Evolutionary conservation across 2,329 filamentous ascomycete species (phyloP).

Genomic region (Sporothrix mexicana): DNA sequence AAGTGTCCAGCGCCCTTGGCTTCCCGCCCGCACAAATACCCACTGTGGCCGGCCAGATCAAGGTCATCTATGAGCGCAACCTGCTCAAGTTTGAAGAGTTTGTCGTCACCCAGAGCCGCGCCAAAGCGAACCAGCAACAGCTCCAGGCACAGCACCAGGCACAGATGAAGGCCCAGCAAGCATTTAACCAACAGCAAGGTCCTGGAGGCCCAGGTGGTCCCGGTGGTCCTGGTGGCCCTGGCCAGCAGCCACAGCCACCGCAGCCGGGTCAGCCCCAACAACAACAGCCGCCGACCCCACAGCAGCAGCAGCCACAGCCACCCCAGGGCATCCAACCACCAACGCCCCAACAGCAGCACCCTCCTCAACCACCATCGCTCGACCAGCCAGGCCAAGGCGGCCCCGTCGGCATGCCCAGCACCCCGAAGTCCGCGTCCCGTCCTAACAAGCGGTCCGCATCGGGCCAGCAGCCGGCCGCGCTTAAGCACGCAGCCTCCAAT

Average conservation of each 20-base stretch:
- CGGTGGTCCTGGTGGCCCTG: not conserved
- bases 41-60: constrained; percentile 71
- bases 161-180: constrained; percentile 49
- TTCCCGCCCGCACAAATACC: constrained; percentile 68
- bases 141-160: constrained; percentile 50
- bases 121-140: constrained; percentile 59
- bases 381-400: constrained; percentile 31
- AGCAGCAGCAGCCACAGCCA: constrained; percentile 43
- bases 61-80: constrained; percentile 76
- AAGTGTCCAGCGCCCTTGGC: constrained; percentile 69
- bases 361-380: constrained; percentile 15
- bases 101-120: constrained; percentile 59
- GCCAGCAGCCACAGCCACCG: constrained; percentile 8
- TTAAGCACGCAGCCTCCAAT: constrained; percentile 55
- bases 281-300: not conserved
- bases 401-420: constrained; percentile 47
- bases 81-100: constrained; percentile 77
- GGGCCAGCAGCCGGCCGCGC: constrained; percentile 49
- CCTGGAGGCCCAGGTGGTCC: too few relatives aligned
- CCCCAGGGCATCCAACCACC: constrained; percentile 30
- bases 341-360: constrained; percentile 32
- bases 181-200: constrained; percentile 45
- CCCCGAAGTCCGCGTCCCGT: constrained; percentile 53
- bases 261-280: constrained; percentile 39
- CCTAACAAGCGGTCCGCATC: constrained; percentile 45